These are phyloP conservation scores for Spirogloea muscicola DNA, from an alignment of 139 green algal species.

Conservation along the genomic window DNA sequence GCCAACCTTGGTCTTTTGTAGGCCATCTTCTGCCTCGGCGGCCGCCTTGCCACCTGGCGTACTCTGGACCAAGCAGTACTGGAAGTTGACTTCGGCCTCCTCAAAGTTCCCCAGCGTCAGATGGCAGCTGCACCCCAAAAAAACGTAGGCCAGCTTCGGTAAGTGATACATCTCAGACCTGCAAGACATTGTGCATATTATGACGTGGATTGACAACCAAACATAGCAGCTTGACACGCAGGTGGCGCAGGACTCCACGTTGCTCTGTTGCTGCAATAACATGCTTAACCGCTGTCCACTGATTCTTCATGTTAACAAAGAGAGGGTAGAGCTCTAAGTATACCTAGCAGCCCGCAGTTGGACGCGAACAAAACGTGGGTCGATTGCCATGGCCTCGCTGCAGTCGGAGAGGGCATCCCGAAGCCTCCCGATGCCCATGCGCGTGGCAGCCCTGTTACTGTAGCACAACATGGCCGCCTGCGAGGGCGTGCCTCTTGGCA, in stretches of 20 bases:
- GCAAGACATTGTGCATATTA: no score
- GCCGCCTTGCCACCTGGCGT: constrained; percentile 24
- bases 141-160: no score
- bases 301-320: no score
- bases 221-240: no score
- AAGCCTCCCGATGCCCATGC: constrained; percentile 16
- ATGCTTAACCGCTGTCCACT: no score
- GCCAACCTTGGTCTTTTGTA: no score
- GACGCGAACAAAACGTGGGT: constrained; percentile 11
- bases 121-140: constrained; percentile 22
- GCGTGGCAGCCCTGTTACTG: constrained; percentile 37
- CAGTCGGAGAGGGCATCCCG: constrained; percentile 29
- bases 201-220: no score
- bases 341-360: constrained; percentile 34
- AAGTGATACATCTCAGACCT: no score
- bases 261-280: no score
- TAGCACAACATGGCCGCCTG: constrained; percentile 21
- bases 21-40: not conserved
- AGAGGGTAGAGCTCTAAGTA: not conserved
- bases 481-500: no score
- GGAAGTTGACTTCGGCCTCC: constrained; percentile 4
- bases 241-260: no score
- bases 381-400: not conserved
- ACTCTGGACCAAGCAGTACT: constrained; percentile 1
- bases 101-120: constrained; percentile 17